Conservation (phyloP, 73 alveolate genomes). For the Paramecium tetraurelia region DNA sequence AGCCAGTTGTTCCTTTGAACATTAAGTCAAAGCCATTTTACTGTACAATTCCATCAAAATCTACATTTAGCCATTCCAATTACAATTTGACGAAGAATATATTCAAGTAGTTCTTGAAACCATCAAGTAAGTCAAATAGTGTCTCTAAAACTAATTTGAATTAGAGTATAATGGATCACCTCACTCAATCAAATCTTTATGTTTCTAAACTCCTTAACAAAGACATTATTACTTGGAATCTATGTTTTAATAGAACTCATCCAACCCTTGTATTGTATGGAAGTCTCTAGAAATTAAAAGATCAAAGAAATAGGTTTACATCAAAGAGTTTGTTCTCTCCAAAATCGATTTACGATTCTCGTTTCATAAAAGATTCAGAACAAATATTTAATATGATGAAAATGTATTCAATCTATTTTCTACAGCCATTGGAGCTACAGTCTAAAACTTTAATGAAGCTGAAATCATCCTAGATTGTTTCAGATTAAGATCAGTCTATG, state of each 20-base stretch:
- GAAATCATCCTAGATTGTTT: constrained; percentile 79
- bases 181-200: background rate
- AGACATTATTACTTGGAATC: background rate
- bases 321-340: constrained; percentile 49
- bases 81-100: constrained; percentile 53
- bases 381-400: constrained; percentile 59
- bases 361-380: constrained; percentile 41
- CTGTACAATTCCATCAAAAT: background rate
- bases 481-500: constrained; percentile 68
- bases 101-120: constrained; percentile 40
- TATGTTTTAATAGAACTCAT: background rate
- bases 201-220: constrained; percentile 9
- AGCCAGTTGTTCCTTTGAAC: constrained; percentile 1
- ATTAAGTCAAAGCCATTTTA: constrained; percentile 15
- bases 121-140: background rate
- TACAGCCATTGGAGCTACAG: constrained; percentile 78
- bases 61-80: constrained; percentile 24
- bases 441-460: constrained; percentile 80
- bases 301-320: constrained; percentile 33
- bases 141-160: background rate
- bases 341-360: constrained; percentile 42
- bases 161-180: constrained; percentile 30
- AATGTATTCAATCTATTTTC: constrained; percentile 66
- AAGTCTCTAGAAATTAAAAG: constrained; percentile 15
- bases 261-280: constrained; percentile 41